Percentiles rank a stretch among this genome's conserved stretches.
Evolutionary conservation across 139 green algal genomes (phyloP).

Genomic region (Micromonas pusilla): DNA sequence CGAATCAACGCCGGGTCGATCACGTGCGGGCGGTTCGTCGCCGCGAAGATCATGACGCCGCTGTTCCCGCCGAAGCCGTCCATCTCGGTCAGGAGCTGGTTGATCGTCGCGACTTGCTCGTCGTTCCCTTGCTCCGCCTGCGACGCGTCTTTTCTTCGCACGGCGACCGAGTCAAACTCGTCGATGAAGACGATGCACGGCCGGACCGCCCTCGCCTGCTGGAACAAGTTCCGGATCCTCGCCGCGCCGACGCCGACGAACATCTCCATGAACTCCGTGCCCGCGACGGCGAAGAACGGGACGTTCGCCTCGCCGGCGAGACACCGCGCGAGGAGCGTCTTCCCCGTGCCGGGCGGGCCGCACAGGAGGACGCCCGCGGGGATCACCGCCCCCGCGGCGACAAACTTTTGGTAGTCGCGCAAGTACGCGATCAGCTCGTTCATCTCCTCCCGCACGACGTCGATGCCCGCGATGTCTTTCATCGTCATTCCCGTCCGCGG

Average conservation of each 20-base stretch:
- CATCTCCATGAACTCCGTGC: slow-evolving; percentile 94
- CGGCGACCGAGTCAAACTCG: slow-evolving; percentile 89
- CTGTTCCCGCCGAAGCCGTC: slow-evolving; percentile 95
- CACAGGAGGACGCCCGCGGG: slow-evolving; percentile 90
- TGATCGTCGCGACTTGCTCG: slow-evolving; percentile 28
- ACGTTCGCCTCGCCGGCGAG: slow-evolving; percentile 80
- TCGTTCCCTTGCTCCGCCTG: slow-evolving; percentile 28
- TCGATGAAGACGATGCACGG: slow-evolving; percentile 96
- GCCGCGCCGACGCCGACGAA: slow-evolving; percentile 94
- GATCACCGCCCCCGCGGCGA: slow-evolving; percentile 66
- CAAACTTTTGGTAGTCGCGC: slow-evolving; percentile 16
- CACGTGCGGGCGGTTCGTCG: slow-evolving; percentile 86
- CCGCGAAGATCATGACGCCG: slow-evolving; percentile 87
- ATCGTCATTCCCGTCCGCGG: neutral
- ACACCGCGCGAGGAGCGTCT: slow-evolving; percentile 92
- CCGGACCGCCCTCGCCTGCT: slow-evolving; percentile 62
- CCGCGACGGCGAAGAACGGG: slow-evolving; percentile 83
- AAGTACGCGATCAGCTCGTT: slow-evolving; percentile 21
- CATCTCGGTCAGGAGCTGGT: slow-evolving; percentile 58
- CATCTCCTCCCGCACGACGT: slow-evolving; percentile 20
- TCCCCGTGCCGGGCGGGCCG: slow-evolving; percentile 91
- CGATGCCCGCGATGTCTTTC: slow-evolving; percentile 27
- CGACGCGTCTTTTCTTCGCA: neutral
- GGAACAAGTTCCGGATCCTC: slow-evolving; percentile 90
- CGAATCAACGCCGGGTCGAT: slow-evolving; percentile 84